Evolutionary conservation across 2,329 filamentous ascomycete genomes (phyloP).

Genomic region (Didymella glomerata): DNA sequence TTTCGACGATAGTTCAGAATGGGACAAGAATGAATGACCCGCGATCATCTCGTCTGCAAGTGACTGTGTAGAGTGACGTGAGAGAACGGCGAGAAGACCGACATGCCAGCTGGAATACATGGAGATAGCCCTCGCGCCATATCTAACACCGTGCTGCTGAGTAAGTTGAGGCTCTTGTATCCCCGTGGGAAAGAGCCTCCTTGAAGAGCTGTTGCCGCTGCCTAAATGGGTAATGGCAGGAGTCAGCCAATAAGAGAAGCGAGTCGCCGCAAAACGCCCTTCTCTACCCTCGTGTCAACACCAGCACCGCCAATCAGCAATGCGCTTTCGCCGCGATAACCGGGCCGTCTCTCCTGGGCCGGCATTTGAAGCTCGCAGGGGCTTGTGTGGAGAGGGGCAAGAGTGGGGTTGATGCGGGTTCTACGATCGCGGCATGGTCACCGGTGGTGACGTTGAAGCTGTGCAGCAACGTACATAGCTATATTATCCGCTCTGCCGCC

Average conservation of each 20-base stretch:
- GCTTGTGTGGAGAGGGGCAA: slow-evolving; percentile 18
- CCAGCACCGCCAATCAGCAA: slow-evolving; percentile 5
- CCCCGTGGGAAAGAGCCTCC: background rate
- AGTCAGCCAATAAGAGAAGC: slow-evolving; percentile 8
- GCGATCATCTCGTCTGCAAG: background rate
- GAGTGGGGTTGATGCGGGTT: slow-evolving; percentile 19
- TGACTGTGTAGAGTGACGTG: background rate
- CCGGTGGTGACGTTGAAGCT: slow-evolving; percentile 21
- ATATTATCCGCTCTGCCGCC: slow-evolving; percentile 15
- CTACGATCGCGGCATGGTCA: slow-evolving; percentile 7
- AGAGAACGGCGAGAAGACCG: slow-evolving; percentile 10
- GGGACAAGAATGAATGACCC: background rate
- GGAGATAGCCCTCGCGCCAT: background rate
- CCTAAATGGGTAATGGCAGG: slow-evolving; percentile 8
- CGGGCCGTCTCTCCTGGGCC: slow-evolving; percentile 11
- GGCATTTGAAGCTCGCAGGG: background rate
- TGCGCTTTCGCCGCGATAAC: background rate
- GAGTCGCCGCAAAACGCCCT: background rate
- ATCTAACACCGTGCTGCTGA: slow-evolving; percentile 13
- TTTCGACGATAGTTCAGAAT: background rate
- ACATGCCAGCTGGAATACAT: background rate
- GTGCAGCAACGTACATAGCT: slow-evolving; percentile 13
- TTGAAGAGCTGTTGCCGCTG: slow-evolving; percentile 2
- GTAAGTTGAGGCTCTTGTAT: slow-evolving; percentile 5
- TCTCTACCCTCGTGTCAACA: background rate